Percentiles rank a stretch among this genome's conserved stretches.
Conservation (phyloP, 2,329 filamentous ascomycete species). For the Kalmusia sp. region DNA sequence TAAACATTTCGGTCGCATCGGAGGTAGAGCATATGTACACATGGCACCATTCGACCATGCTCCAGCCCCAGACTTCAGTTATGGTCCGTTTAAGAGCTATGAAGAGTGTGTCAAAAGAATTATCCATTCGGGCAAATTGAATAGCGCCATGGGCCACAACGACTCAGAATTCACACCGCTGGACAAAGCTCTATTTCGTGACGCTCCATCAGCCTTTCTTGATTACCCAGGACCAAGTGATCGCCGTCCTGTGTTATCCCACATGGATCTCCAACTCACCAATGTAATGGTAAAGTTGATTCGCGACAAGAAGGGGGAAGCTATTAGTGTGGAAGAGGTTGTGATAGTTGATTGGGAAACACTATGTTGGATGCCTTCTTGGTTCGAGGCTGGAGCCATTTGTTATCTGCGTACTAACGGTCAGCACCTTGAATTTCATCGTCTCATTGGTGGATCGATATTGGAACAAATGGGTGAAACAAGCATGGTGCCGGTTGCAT, state of each 20-base stretch:
- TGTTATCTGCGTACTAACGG: no score
- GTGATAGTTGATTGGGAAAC: not conserved
- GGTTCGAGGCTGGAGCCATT: conserved; percentile 1
- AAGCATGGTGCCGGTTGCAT: no score
- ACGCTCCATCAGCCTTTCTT: not conserved
- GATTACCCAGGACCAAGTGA: not conserved
- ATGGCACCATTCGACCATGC: not conserved
- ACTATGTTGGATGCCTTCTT: not conserved
- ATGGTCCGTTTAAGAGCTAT: conserved; percentile 2
- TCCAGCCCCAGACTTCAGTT: not conserved
- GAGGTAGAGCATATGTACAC: not conserved
- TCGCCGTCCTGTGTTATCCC: not conserved
- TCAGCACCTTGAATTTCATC: no score
- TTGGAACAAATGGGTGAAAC: no score
- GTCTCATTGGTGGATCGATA: no score
- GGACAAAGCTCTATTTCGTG: not conserved
- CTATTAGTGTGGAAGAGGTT: not conserved
- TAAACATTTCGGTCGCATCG: not conserved
- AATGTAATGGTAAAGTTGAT: not conserved
- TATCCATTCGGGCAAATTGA: not conserved
- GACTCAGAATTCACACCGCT: not conserved
- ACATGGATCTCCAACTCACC: not conserved
- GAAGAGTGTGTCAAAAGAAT: not conserved
- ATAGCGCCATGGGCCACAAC: not conserved
- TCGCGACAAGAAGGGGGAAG: not conserved